Base-by-base conservation (phyloP, 2,329 filamentous ascomycete genomes). In the Rutstroemia sp. region DNA sequence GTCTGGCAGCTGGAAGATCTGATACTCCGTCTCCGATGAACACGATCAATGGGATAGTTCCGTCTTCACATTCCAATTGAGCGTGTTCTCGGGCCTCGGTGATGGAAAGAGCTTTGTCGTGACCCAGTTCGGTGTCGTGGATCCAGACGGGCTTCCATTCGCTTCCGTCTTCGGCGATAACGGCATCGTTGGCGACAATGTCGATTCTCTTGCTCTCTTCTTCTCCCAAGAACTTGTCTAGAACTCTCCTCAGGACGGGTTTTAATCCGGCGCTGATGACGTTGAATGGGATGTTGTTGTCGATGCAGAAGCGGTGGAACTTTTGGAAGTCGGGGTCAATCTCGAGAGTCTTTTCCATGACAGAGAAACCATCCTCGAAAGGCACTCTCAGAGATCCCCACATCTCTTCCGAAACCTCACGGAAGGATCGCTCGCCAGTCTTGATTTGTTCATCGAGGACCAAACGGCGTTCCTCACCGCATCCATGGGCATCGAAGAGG, bases 1-100 rank as follows among this genome's bases (percentile, higher is more conserved):
- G 77, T 30, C 82, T 75, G 1, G 84, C 83, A 2, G 83, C 84
- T 0, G 84, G 78, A 1, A 87, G 75, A 65, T 87, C 84, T 0
- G 81, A 85, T 5, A 87, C 82, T 21, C 84, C 84, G 64, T 87
- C 84, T 49, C 84, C 84, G 61, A 87, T 86, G 71, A 87, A 88
- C 52, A 87, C 73, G 62, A 87, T 84, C 51, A 87, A 72, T 0
- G 84, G 84, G 48, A 86, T 77, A 2, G 81, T 80, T 55, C 79
- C 82, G 57, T 86, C 80, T 16, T 80, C 78, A 58, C 76, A 78
- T 48, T 77, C 72, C 4, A 80, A 68, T 59, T 78, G 73, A 1
- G 81, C 82, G 19, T 74, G 69, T 7, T 70, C 71, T n/a, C 82
- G 77, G 46, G 79, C 83, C 65, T 86, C 81, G 46, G 79, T 76